These are phyloP conservation scores for Amylostereum areolatum DNA, from an alignment of 1,284 basidiomycete species.

Conservation along the genomic window DNA sequence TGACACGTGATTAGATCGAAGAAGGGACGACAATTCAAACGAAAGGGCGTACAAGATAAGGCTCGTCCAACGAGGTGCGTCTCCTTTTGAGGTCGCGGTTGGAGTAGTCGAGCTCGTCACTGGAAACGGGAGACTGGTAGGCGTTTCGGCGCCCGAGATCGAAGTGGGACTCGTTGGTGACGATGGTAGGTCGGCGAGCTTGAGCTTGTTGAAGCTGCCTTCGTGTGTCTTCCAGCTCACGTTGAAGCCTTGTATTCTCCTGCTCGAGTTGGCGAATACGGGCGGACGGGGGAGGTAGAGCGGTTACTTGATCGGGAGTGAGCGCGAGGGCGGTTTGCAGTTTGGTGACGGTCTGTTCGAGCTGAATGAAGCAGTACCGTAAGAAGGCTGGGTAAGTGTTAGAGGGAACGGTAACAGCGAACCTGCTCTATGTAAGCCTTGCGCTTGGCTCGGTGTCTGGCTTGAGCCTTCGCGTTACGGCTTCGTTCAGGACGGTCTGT, in stretches of 20 bases:
- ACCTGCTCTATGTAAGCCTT: conserved; percentile 92
- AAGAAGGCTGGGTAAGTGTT: background rate
- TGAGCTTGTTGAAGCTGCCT: conserved; percentile 39
- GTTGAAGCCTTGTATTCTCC: conserved; percentile 60
- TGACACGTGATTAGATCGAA: background rate
- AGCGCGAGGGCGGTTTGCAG: conserved; percentile 67
- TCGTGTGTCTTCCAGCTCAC: conserved; percentile 65
- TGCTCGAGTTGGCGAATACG: conserved; percentile 73
- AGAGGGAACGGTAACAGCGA: too few relatives aligned
- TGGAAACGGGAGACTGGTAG: conserved; percentile 10
- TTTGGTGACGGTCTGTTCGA: conserved; percentile 77
- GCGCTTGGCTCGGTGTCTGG: conserved; percentile 85
- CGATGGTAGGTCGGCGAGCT: conserved; percentile 10
- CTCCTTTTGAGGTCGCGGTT: conserved; percentile 64
- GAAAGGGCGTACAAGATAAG: conserved; percentile 47
- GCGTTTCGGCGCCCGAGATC: conserved; percentile 20
- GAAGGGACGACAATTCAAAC: background rate
- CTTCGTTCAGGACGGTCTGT: conserved; percentile 52
- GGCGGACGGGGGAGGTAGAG: conserved; percentile 59
- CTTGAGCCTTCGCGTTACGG: conserved; percentile 86
- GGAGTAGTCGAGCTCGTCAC: conserved; percentile 18
- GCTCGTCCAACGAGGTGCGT: conserved; percentile 39
- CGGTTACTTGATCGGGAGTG: conserved; percentile 62
- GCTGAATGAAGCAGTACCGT: conserved; percentile 31
- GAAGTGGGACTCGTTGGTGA: conserved; percentile 12